phyloP scores from a whole-genome alignment of 257 asterid species.

The Salvia rosmarinus region DNA sequence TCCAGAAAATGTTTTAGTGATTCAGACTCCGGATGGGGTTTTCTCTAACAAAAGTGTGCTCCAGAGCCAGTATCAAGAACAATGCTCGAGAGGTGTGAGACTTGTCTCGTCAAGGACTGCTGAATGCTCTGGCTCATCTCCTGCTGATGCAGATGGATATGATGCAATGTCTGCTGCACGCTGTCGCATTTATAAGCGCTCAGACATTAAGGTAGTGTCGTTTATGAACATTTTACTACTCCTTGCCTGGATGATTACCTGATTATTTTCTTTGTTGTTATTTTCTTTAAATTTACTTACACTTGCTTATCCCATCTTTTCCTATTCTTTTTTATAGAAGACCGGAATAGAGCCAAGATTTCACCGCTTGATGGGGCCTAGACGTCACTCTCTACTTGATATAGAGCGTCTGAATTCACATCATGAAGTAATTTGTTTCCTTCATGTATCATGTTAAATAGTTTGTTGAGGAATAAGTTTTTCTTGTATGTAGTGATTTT shows the following conservation, averaged over 20 bases:
- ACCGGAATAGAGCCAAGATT: constrained; percentile 52
- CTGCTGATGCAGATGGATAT: constrained; percentile 46
- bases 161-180: constrained; percentile 82
- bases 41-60: constrained; percentile 61
- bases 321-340: constrained; percentile 46
- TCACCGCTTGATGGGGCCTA: constrained; percentile 88
- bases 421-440: constrained; percentile 49
- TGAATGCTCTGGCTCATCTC: constrained; percentile 57
- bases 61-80: constrained; percentile 64
- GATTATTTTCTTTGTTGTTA: neutral
- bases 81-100: constrained; percentile 62
- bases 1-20: constrained; percentile 71
- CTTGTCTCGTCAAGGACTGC: constrained; percentile 57
- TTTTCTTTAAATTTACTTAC: neutral
- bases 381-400: constrained; percentile 59
- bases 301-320: constrained; percentile 25
- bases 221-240: constrained; percentile 19
- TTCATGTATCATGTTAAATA: constrained; percentile 1
- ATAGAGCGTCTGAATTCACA: constrained; percentile 62
- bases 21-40: constrained; percentile 70
- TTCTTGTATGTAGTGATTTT: constrained; percentile 13
- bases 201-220: constrained; percentile 55
- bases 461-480: neutral
- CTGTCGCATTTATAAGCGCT: constrained; percentile 67
- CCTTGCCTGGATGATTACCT: constrained; percentile 8